These are phyloP conservation scores for Rhazya stricta DNA, from an alignment of 257 asterid genomes.

Conservation along the genomic window DNA sequence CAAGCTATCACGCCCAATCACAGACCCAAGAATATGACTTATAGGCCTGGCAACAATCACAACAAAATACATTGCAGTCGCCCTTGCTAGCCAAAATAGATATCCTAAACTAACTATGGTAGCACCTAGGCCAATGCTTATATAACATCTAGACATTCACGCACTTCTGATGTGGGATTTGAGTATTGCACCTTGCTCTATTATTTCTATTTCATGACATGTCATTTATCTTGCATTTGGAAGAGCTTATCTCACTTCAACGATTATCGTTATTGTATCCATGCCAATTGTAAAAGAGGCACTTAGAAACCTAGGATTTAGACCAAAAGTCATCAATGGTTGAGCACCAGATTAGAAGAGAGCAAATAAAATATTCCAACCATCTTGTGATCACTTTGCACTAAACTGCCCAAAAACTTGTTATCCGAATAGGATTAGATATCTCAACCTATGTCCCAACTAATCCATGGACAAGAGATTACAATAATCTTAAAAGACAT, in stretches of 20 bases:
- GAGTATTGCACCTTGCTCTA: no score
- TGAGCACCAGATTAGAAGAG: neutral
- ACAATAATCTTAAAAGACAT: neutral
- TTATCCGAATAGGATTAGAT: neutral
- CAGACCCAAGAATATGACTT: no score
- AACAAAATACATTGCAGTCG: no score
- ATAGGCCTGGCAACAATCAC: no score
- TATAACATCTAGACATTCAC: no score
- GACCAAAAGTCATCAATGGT: neutral
- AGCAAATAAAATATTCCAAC: neutral
- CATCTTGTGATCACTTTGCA: neutral
- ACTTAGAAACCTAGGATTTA: neutral
- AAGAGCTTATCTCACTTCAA: neutral
- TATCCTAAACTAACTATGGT: no score
- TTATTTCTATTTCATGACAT: neutral
- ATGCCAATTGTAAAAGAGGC: neutral
- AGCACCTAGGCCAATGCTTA: no score
- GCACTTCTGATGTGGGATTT: no score
- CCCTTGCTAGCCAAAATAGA: no score
- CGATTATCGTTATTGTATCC: neutral
- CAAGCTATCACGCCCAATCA: no score
- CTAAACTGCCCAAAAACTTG: neutral
- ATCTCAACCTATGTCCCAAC: neutral
- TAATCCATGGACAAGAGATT: neutral
- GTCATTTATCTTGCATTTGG: neutral